These are phyloP conservation scores for Pseudogymnoascus sp. DNA, from an alignment of 2,329 filamentous ascomycete species.

Conservation along the genomic window DNA sequence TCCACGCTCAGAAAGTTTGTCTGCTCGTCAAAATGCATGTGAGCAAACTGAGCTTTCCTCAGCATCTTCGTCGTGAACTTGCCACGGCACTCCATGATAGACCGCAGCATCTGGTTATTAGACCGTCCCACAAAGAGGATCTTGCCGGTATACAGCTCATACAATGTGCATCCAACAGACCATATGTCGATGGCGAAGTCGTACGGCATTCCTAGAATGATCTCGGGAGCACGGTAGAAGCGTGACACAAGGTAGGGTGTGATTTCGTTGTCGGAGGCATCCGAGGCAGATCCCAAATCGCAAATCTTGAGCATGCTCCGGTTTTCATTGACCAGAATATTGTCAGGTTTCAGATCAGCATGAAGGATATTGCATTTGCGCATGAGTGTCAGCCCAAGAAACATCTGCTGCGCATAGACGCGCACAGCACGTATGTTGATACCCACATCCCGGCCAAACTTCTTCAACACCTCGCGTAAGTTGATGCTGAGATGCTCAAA, in stretches of 20 bases:
- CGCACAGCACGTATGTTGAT: constrained; percentile 83
- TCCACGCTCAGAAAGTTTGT: constrained; percentile 80
- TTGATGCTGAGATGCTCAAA: constrained; percentile 96
- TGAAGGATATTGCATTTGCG: constrained; percentile 90
- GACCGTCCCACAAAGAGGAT: constrained; percentile 91
- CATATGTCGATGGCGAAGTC: constrained; percentile 94
- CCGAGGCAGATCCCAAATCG: constrained; percentile 92
- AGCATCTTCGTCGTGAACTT: constrained; percentile 86
- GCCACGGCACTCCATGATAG: constrained; percentile 92
- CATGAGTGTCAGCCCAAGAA: constrained; percentile 78
- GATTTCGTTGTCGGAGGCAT: constrained; percentile 82
- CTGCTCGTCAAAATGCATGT: constrained; percentile 75
- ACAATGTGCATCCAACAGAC: constrained; percentile 95
- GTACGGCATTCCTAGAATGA: constrained; percentile 93
- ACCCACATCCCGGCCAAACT: constrained; percentile 89
- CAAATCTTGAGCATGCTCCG: constrained; percentile 87
- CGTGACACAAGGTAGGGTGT: constrained; percentile 93
- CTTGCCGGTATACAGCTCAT: constrained; percentile 94
- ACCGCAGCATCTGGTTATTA: constrained; percentile 97
- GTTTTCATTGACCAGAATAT: constrained; percentile 82
- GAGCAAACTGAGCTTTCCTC: constrained; percentile 68
- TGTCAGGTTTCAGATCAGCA: constrained; percentile 95
- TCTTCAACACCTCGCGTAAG: constrained; percentile 85
- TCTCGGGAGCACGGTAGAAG: constrained; percentile 94
- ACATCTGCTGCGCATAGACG: constrained; percentile 89